Evolutionary conservation across 345 rosid genomes (phyloP), one percentile per base, ranked within the genome.

Genomic region (Boechera stricta): DNA sequence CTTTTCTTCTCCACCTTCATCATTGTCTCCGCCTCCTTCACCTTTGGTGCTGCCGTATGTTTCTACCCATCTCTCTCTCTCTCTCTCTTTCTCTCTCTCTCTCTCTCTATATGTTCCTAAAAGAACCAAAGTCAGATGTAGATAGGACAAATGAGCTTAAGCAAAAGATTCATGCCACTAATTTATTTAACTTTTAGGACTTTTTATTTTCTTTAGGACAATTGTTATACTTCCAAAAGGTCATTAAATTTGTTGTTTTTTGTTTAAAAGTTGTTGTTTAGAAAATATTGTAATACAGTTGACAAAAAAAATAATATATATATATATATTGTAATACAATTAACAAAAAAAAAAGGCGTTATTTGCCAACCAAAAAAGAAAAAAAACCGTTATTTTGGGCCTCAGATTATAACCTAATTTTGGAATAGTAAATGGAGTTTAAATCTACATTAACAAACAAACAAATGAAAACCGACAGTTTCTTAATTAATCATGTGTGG

Each of bases 11-110:
- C 90, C 67, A 85, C 94, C 32, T 70, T 85, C 52, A 76, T 85
- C 21, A 88, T 92, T 45, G 82, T 77, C 61, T 83, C 81, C 26
- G 87, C 87, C 69, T 86, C 86, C 67, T 81, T 82, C 79, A 52
- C 72, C 76, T 86, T 33, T 65, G 90, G 90, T 15, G 67, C 69
- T 55, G 75, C 89, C 51, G 93, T 89, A 80, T 69, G 86, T 33
- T 21, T 21, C 24, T 21, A 16, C 13, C 62, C 10, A 6, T 21
- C 21, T 24, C 57, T 48, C 33, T 42, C 56, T 64, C 10, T 74
- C 45, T 55, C 21, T 24, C 57, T 48, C 33, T 42, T 47, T 64
- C 10, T 74, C 45, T 55, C 64, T 64, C 16, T 18, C 16, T 16
- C 16, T 16, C 16, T 16, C 16, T 16, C 16, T 24, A 53, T 12